Evolutionary conservation across 2,329 filamentous ascomycete species (phyloP).

Genomic region (Alternaria infectoria): DNA sequence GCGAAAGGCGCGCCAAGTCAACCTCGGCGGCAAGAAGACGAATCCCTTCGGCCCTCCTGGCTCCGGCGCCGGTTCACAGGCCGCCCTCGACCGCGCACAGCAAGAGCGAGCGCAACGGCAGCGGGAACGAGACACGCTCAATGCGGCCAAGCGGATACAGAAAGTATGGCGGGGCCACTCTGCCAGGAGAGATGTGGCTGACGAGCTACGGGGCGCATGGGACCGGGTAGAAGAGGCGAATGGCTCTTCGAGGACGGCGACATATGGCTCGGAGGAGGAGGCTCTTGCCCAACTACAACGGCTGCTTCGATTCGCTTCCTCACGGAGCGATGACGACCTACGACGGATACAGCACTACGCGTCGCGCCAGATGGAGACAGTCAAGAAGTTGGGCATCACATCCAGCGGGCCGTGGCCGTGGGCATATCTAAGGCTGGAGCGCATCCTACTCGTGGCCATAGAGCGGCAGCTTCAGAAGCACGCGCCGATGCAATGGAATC

Average conservation of each 20-base stretch:
- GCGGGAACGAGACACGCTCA: slow-evolving; percentile 76
- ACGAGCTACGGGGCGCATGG: slow-evolving; percentile 53
- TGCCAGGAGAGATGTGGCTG: slow-evolving; percentile 64
- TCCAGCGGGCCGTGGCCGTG: slow-evolving; percentile 47
- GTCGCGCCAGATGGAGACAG: slow-evolving; percentile 44
- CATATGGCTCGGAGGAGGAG: slow-evolving; percentile 49
- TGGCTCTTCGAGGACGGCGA: slow-evolving; percentile 12
- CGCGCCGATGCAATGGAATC: slow-evolving; percentile 14
- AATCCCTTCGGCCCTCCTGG: slow-evolving; percentile 76
- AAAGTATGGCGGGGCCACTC: slow-evolving; percentile 80
- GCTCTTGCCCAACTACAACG: slow-evolving; percentile 51
- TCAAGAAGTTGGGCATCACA: slow-evolving; percentile 27
- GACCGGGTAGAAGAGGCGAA: slow-evolving; percentile 37
- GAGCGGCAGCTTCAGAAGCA: slow-evolving; percentile 27
- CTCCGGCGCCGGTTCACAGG: slow-evolving; percentile 69
- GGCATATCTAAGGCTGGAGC: slow-evolving; percentile 51
- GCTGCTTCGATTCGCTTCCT: slow-evolving; percentile 53
- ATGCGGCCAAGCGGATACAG: slow-evolving; percentile 77
- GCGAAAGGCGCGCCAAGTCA: slow-evolving; percentile 86
- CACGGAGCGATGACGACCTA: slow-evolving; percentile 47
- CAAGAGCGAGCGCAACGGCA: slow-evolving; percentile 83
- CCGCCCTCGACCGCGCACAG: slow-evolving; percentile 83
- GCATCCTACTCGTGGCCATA: slow-evolving; percentile 46
- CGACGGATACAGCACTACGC: slow-evolving; percentile 50
- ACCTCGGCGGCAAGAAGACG: slow-evolving; percentile 81